Base-by-base conservation (phyloP, 179 eudicot species). In the Drosera spatulata region DNA sequence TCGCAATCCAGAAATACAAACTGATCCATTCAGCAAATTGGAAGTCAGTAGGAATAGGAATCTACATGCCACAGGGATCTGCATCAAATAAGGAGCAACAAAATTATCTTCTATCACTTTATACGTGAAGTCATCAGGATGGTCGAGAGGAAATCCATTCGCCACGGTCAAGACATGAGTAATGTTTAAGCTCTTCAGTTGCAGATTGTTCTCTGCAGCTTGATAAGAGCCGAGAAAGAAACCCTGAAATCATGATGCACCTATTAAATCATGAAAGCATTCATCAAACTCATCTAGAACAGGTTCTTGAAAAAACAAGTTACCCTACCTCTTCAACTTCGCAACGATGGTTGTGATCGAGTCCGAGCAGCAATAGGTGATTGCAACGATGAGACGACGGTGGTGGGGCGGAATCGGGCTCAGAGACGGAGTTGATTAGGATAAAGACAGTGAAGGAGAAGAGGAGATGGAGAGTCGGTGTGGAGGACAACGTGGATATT, bases 81-180 rank as follows among this genome's bases (percentile, higher is more conserved):
- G 33, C 33, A 22, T 22, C 33, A 22, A 22, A 22, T 0, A 22
- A 22, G 33, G 33, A 22, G 33, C 33, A 22, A 22, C 33, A 22
- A 1, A 22, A 22, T 55, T 81, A 86, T 96, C 84, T 64, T 69
- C 64, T 63, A 86, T 48, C 82, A 93, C 51, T 60, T 47, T 22
- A 22, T 22, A 22, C 33, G 33, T 22, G 33, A 22, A 22, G 33
- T 22, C 33, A 22, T 22, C 33, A 45, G 84, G 86, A 80, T 75
- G 63, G 48, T 77, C 41, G 64, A 85, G 96, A 42, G 63, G 7
- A 67, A 84, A 40, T 1, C 69, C 73, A 56, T 58, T 66, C 15
- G 90, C 82, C 58, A 88, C 78, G 41, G 90, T 88, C 59, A 88
- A 73, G 50, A 93, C 73, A 64, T 86, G 99, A 62, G 95, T 86